Conservation (phyloP, 169 alveolate species). For the Eimeria nieschulzi region DNA sequence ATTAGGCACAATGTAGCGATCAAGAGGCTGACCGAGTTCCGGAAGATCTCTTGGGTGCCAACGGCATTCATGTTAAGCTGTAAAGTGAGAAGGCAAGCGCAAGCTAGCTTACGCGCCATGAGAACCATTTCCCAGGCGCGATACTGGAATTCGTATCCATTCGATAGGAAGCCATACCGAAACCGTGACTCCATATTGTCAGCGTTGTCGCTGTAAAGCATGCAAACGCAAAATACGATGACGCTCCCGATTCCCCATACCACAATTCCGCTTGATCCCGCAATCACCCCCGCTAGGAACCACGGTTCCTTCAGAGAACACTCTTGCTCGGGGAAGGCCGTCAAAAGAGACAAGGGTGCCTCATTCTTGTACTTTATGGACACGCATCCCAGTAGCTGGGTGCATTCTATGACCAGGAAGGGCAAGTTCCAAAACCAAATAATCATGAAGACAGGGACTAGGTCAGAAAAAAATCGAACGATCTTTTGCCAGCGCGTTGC, state of each 20-base stretch:
- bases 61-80: conserved; percentile 54
- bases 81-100: conserved; percentile 65
- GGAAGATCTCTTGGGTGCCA: conserved; percentile 75
- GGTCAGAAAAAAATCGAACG: conserved; percentile 62
- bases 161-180: conserved; percentile 69
- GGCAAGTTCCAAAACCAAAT: conserved; percentile 76
- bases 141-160: conserved; percentile 72
- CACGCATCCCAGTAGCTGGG: conserved; percentile 73
- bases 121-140: conserved; percentile 73
- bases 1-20: conserved; percentile 48
- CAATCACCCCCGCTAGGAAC: conserved; percentile 66
- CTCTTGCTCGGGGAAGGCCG: conserved; percentile 67
- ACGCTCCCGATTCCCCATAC: conserved; percentile 71
- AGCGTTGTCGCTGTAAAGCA: conserved; percentile 45
- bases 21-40: conserved; percentile 70
- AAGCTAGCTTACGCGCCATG: conserved; percentile 59
- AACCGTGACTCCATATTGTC: conserved; percentile 57
- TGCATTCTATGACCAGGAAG: conserved; percentile 68
- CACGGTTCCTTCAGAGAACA: conserved; percentile 61
- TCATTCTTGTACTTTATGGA: conserved; percentile 62
- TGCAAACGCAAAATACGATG: conserved; percentile 57
- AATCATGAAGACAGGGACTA: conserved; percentile 72
- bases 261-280: conserved; percentile 50
- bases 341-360: conserved; percentile 37
- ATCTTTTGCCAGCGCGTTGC: conserved; percentile 24